Percentiles rank a stretch among this genome's conserved stretches.
These are phyloP conservation scores for Aquanectria penicillioides DNA, from an alignment of 2,329 filamentous ascomycete genomes.

Conservation along the genomic window DNA sequence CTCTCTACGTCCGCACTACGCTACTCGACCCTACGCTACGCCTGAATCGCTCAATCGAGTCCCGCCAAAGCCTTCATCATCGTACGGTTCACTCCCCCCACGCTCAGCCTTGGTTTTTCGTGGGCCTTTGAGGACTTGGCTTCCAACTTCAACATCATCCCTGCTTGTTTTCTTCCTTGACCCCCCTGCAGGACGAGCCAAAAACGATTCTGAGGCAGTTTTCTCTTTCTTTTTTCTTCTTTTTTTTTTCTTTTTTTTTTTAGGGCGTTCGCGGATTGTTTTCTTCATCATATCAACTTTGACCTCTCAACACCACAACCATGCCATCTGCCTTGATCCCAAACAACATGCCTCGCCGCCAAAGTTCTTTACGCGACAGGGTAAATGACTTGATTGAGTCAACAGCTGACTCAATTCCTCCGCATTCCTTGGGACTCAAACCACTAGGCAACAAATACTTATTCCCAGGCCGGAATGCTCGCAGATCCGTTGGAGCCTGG, in stretches of 20 bases:
- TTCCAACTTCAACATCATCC: background rate
- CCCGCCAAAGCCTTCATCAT: conserved; percentile 10
- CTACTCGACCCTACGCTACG: conserved; percentile 24
- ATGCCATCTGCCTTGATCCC: conserved; percentile 34
- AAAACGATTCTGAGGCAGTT: too few species aligned
- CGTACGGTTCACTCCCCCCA: conserved; percentile 26
- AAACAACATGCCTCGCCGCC: conserved; percentile 21
- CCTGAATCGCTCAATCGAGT: conserved; percentile 4
- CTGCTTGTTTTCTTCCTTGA: background rate
- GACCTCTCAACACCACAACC: conserved; percentile 2
- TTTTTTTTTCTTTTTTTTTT: background rate
- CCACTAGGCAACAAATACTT: conserved; percentile 86
- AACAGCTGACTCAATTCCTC: conserved; percentile 66
- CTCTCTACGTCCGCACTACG: conserved; percentile 24
- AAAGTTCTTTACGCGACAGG: conserved; percentile 32
- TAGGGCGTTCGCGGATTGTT: too few species aligned
- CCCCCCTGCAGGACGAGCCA: too few species aligned
- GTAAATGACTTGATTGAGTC: conserved; percentile 40
- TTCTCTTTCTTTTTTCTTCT: background rate
- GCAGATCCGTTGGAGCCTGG: conserved; percentile 72
- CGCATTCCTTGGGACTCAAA: conserved; percentile 85
- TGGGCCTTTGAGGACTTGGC: background rate
- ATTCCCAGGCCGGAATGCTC: conserved; percentile 72
- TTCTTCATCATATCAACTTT: background rate
- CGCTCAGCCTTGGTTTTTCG: conserved; percentile 20